Percentiles rank a stretch among this genome's conserved stretches.
Conservation (phyloP, 2,329 filamentous ascomycete genomes). For the Myriosclerotinia duriaeana region DNA sequence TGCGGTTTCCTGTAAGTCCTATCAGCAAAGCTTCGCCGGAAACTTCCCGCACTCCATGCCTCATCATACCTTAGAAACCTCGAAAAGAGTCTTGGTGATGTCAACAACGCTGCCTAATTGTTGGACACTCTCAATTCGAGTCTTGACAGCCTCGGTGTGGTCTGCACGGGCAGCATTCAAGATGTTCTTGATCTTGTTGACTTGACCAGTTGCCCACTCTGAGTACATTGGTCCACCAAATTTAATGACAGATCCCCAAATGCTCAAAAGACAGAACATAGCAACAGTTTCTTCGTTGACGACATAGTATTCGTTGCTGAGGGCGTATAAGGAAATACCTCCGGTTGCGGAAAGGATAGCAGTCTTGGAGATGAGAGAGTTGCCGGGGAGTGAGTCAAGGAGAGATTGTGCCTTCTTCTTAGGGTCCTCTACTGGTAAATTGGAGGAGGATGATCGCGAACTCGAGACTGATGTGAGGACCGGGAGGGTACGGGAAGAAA, state of each 20-base stretch:
- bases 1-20: slow-evolving; percentile 69
- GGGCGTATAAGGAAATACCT: slow-evolving; percentile 86
- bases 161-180: slow-evolving; percentile 91
- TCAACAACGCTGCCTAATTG: slow-evolving; percentile 94
- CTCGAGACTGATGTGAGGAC: slow-evolving; percentile 68
- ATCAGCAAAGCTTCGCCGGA: slow-evolving; percentile 18
- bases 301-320: slow-evolving; percentile 99
- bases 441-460: slow-evolving; percentile 68
- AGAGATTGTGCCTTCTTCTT: slow-evolving; percentile 97
- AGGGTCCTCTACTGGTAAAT: slow-evolving; percentile 81
- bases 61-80: slow-evolving; percentile 87
- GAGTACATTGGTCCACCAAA: slow-evolving; percentile 90
- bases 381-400: slow-evolving; percentile 89
- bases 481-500: slow-evolving; percentile 73
- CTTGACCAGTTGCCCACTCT: slow-evolving; percentile 87
- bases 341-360: slow-evolving; percentile 93
- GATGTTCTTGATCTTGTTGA: slow-evolving; percentile 90
- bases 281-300: slow-evolving; percentile 98
- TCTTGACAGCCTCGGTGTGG: slow-evolving; percentile 94
- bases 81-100: slow-evolving; percentile 94
- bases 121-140: slow-evolving; percentile 89
- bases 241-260: slow-evolving; percentile 90
- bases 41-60: neutral
- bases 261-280: slow-evolving; percentile 85
- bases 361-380: slow-evolving; percentile 89